phyloP scores from a whole-genome alignment of 805 yeast genomes.

The Yarrowia yakushimensis region DNA sequence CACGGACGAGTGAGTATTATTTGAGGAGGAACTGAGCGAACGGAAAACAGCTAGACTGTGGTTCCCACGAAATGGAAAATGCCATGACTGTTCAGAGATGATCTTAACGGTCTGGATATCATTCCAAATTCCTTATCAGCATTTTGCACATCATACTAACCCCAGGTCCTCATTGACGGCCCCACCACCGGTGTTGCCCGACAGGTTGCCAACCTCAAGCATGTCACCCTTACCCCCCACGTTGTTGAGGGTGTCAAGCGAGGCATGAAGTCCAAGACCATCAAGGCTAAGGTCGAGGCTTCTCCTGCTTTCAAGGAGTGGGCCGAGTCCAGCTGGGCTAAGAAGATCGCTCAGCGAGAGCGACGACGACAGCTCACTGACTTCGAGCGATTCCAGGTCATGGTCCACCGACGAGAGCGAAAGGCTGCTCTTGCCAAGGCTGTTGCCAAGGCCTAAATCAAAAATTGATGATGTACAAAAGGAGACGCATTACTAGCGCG shows the following conservation, averaged over 20 bases:
- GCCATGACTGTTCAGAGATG: too few relatives aligned
- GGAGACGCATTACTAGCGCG: conserved; percentile 25
- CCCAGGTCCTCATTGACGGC: conserved; percentile 74
- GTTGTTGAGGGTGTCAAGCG: conserved; percentile 84
- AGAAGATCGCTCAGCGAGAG: conserved; percentile 93
- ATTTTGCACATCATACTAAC: neutral
- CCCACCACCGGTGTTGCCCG: conserved; percentile 85
- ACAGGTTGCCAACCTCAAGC: conserved; percentile 84
- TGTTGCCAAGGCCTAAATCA: conserved; percentile 62
- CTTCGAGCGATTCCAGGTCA: conserved; percentile 99
- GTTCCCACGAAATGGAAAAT: too few relatives aligned
- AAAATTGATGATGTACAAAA: conserved; percentile 21
- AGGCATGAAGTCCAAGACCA: conserved; percentile 84
- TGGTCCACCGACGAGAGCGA: conserved; percentile 96
- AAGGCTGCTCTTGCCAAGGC: conserved; percentile 93
- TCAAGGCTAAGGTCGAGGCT: conserved; percentile 90
- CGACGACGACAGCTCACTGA: conserved; percentile 91
- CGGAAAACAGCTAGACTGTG: too few relatives aligned
- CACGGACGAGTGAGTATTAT: conserved; percentile 83
- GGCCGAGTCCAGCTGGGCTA: conserved; percentile 94
- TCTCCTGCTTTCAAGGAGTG: conserved; percentile 85
- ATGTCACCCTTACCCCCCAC: conserved; percentile 89
- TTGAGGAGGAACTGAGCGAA: neutral
- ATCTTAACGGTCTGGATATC: too few relatives aligned
- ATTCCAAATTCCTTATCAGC: too few relatives aligned